Base-by-base conservation (phyloP, 2,329 filamentous ascomycete genomes). In the Myriosclerotinia scirpicola region DNA sequence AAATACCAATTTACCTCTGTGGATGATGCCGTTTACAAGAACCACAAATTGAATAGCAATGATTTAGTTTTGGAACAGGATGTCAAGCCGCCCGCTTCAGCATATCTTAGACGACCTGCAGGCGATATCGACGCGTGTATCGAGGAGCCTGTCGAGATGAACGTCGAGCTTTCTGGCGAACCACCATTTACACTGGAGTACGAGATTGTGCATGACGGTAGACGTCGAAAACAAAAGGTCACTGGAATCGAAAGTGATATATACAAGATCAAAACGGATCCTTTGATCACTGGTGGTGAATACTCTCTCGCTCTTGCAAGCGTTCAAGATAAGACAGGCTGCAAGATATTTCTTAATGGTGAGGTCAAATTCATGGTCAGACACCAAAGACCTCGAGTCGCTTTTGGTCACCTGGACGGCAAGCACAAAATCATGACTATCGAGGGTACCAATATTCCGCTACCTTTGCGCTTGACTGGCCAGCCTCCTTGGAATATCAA, bases 31-130 rank as follows among this genome's bases (percentile, higher is more conserved):
- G 89, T 98, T 42, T 99, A 99, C 79, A 84, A 84, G 42, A 83
- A 83, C 1, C 83, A 89, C 61, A 81, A 83, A 36, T 79, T 96
- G 30, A 82, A 82, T 38, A 86, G 89, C 50, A 79, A 84, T 15
- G 83, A 84, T 60, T 84, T 89, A 69, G 79, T 86, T 12, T 80
- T 98, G 52, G 90, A 96, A 77, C 94, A 98, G 78, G 89, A 92
- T 73, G 94, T 99, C 71, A 97, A 96, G 78, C 95, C 95, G 12
- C 91, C 93, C 5, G 94, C 95, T 8, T 91, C 90, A 12, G 94
- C 94, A 34, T 87, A 89, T 69, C 83, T 93, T 65, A 82, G 85
- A 54, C 80, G 83, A 36, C 80, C 82, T 9, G 80, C 83, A 26
- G 80, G 82, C 48, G 80, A 79, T 30, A 82, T 87, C 68, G 88